Base-by-base conservation (phyloP, 1,284 basidiomycete genomes). In the Rhizoctonia solani region DNA sequence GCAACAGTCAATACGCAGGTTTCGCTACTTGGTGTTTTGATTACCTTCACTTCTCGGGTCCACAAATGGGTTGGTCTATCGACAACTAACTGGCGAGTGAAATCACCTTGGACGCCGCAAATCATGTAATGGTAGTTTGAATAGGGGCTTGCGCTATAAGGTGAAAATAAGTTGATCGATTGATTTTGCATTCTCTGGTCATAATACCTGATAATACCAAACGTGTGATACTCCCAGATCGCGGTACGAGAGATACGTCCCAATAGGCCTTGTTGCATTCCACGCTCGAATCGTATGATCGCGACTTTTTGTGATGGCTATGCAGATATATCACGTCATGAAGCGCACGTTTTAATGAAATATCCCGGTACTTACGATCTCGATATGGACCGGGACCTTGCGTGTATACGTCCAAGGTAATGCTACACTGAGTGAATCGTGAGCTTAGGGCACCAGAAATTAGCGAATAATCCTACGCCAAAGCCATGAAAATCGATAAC, bases 401-500 rank as follows among this genome's bases (percentile, higher is more conserved):
- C 89, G 83, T 41, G 88, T 84, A 37, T 86, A 89, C 61, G 87
- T 80, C 90, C 89, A 92, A 4, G 89, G 89, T 69, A 89, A 81
- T 11, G 84, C 74, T 67, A 89, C 83, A 70, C 87, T 89, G 68
- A 13, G 58, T 44, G 55, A 50, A 75, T 1, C 19, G 21, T 41
- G 23, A 23, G 37, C 27, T 37, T 19, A 27, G 58, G n/a, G n/a
- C 1, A 47, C 23, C 27, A 41, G 14, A 54, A 37, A 2, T 47
- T 13, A 41, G 34, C 52, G 55, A 29, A 29, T 21, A 16, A 16
- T 78, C 85, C 76, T 70, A 89, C 89, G 89, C 85, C 29, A 84
- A 74, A 3, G 88, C 87, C 87, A 92, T 90, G 59, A 83, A 82
- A 70, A 89, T 76, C 13, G 81, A 82, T 74, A 84, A 89, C 88